phyloP scores from a whole-genome alignment of 768 basidiomycete species.

The Mycena rebaudengoi region DNA sequence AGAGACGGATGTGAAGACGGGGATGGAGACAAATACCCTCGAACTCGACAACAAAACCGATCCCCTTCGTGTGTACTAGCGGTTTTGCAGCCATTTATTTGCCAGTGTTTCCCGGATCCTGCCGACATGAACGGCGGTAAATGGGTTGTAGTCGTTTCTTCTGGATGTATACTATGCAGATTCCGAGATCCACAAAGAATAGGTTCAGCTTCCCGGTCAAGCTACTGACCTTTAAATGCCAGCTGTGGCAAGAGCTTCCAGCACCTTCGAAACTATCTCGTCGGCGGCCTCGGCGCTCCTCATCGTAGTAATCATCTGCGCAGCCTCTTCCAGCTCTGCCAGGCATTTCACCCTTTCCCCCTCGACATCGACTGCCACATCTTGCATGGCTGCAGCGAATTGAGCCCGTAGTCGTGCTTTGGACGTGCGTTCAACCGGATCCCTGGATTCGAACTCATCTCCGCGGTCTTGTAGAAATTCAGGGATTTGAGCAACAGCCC shows the following conservation, averaged over 20 bases:
- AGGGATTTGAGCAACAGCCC: slow-evolving; percentile 2
- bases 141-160: too few species aligned
- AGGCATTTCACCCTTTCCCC: background rate
- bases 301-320: background rate
- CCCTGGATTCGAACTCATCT: background rate
- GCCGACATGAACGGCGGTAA: too few species aligned
- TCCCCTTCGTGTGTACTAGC: too few species aligned
- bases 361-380: background rate
- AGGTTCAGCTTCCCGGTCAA: background rate
- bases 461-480: background rate
- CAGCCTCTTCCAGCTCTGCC: background rate
- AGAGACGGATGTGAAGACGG: too few species aligned
- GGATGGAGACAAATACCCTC: too few species aligned
- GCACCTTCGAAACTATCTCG: background rate
- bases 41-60: too few species aligned
- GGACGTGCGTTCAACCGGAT: background rate
- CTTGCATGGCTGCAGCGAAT: background rate
- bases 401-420: background rate
- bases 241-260: background rate
- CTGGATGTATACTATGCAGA: background rate
- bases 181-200: background rate
- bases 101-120: too few species aligned
- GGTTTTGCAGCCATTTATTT: too few species aligned
- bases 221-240: background rate
- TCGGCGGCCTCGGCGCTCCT: background rate